A percentile compares a stretch with the other conserved stretches of the same genome.
Conservation (phyloP, 2,329 filamentous ascomycete genomes). For the Tolypocladium paradoxum region DNA sequence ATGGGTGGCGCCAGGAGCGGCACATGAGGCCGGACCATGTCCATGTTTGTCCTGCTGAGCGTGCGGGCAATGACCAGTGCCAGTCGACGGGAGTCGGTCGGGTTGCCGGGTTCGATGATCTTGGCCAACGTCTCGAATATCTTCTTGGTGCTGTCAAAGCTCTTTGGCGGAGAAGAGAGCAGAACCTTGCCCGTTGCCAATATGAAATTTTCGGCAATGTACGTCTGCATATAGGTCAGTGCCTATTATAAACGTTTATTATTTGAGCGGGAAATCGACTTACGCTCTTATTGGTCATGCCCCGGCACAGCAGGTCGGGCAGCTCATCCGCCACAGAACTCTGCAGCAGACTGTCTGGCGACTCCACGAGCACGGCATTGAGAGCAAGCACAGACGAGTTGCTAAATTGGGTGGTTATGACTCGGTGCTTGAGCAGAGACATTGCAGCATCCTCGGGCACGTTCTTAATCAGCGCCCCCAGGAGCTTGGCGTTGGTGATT, state of each 20-base stretch:
- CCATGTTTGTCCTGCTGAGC: conserved; percentile 65
- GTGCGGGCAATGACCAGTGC: conserved; percentile 83
- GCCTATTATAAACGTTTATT: not conserved
- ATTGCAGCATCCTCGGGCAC: conserved; percentile 61
- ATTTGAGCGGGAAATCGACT: conserved; percentile 23
- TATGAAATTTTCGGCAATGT: conserved; percentile 78
- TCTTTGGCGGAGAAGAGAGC: conserved; percentile 55
- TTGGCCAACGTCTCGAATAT: conserved; percentile 70
- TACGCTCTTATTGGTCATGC: conserved; percentile 67
- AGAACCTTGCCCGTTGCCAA: conserved; percentile 87
- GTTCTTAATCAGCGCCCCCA: conserved; percentile 83
- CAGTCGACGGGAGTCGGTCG: conserved; percentile 75
- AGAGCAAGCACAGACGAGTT: conserved; percentile 74
- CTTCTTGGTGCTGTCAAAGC: conserved; percentile 66
- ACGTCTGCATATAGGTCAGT: conserved; percentile 40
- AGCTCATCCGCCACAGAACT: conserved; percentile 61
- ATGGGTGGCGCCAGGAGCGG: conserved; percentile 69
- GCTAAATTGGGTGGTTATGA: conserved; percentile 66
- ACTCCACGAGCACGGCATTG: conserved; percentile 80
- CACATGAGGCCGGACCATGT: conserved; percentile 73
- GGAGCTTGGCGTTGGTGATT: conserved; percentile 80
- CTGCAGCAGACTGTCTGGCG: conserved; percentile 57
- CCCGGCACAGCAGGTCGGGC: conserved; percentile 65
- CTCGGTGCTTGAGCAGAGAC: conserved; percentile 53
- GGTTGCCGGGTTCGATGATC: conserved; percentile 65